phyloP scores from a whole-genome alignment of 2,329 filamentous ascomycete genomes.

The Metarhizium brunneum region DNA sequence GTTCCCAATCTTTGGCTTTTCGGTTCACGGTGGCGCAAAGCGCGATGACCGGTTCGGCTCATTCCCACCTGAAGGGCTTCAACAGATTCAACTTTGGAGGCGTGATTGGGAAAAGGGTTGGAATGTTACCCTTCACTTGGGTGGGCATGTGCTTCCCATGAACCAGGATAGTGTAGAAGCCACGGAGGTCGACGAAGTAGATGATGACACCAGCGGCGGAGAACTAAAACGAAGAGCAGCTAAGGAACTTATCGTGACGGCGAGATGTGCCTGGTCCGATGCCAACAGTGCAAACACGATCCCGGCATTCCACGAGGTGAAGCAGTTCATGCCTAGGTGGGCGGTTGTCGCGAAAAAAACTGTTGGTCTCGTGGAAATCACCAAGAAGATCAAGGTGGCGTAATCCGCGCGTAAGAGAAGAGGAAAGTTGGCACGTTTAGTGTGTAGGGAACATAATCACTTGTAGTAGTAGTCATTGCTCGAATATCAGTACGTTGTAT shows the following conservation, averaged over 20 bases:
- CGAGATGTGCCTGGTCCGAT: slow-evolving; percentile 83
- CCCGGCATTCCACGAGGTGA: slow-evolving; percentile 74
- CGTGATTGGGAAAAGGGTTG: slow-evolving; percentile 70
- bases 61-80: slow-evolving; percentile 52
- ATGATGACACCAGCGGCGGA: not conserved
- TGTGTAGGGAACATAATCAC: not conserved
- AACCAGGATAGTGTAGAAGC: not conserved
- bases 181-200: not conserved
- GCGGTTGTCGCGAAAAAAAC: slow-evolving; percentile 63
- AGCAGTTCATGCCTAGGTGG: slow-evolving; percentile 72
- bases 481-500: not conserved
- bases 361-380: slow-evolving; percentile 75
- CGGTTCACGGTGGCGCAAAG: slow-evolving; percentile 48
- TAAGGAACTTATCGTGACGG: slow-evolving; percentile 45
- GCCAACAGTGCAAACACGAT: slow-evolving; percentile 62
- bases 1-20: slow-evolving; percentile 54
- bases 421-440: not conserved
- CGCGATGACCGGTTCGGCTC: slow-evolving; percentile 57
- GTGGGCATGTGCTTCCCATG: slow-evolving; percentile 5
- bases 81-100: slow-evolving; percentile 70
- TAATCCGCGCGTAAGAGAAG: slow-evolving; percentile 16
- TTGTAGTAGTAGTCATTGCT: not conserved
- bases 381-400: slow-evolving; percentile 52
- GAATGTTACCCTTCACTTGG: slow-evolving; percentile 42
- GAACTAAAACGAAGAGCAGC: slow-evolving; percentile 10